phyloP scores from a whole-genome alignment of 192 early-diverging fungal species.

The Backusella sp. region DNA sequence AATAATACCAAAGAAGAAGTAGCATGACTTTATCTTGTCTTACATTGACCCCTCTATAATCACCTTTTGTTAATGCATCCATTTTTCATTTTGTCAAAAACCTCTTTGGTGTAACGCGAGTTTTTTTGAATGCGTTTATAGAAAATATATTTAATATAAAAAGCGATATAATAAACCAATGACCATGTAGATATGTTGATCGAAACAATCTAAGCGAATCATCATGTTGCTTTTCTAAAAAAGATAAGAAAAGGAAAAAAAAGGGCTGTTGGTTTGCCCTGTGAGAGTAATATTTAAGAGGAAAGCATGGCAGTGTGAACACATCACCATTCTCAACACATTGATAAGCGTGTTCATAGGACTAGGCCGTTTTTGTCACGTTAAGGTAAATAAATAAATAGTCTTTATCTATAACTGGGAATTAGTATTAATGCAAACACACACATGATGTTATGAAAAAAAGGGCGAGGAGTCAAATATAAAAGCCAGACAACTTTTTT shows the following conservation, averaged over 20 bases:
- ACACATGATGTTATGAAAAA: neutral
- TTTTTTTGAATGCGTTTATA: neutral
- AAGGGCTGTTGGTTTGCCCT: neutral
- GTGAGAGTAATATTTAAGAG: constrained; percentile 2
- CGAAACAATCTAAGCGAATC: no score
- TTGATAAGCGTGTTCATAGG: neutral
- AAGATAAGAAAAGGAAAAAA: neutral
- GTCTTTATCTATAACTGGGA: neutral
- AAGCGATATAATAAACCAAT: neutral
- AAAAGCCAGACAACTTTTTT: neutral
- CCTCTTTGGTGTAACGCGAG: neutral
- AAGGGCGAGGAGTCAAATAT: neutral
- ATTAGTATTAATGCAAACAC: neutral
- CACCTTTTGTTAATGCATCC: neutral
- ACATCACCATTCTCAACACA: neutral
- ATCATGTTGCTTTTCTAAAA: neutral
- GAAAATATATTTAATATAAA: neutral
- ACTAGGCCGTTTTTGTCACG: neutral
- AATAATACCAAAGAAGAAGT: neutral
- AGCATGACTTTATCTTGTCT: neutral
- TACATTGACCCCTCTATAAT: neutral
- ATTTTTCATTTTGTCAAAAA: neutral
- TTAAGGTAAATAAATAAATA: neutral
- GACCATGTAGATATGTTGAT: neutral
- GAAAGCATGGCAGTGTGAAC: neutral